A percentile compares a stretch with the other conserved stretches of the same genome.
These are phyloP conservation scores for Pluteus cervinus DNA, from an alignment of 768 basidiomycete species.

Conservation along the genomic window DNA sequence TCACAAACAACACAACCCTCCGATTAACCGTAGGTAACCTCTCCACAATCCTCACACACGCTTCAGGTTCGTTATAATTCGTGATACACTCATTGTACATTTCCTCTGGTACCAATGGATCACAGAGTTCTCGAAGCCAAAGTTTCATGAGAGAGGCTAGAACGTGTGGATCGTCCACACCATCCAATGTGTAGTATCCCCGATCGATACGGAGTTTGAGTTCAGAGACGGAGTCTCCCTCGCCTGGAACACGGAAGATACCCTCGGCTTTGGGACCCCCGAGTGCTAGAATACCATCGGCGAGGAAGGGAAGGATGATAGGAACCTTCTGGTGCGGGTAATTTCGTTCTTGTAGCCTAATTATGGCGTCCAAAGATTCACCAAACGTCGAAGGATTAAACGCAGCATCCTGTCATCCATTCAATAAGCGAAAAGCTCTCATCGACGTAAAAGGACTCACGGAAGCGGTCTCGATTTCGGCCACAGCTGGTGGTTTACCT, in stretches of 20 bases:
- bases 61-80: slow-evolving; percentile 56
- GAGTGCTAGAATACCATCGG: slow-evolving; percentile 84
- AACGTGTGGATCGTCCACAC: slow-evolving; percentile 86
- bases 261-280: slow-evolving; percentile 84
- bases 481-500: slow-evolving; percentile 73
- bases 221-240: slow-evolving; percentile 81
- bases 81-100: slow-evolving; percentile 88
- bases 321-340: slow-evolving; percentile 84
- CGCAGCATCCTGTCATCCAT: slow-evolving; percentile 66
- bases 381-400: slow-evolving; percentile 95
- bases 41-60: slow-evolving; percentile 69
- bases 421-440: slow-evolving; percentile 9
- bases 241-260: slow-evolving; percentile 91
- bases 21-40: slow-evolving; percentile 82
- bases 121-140: slow-evolving; percentile 88
- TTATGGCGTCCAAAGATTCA: slow-evolving; percentile 80
- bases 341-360: slow-evolving; percentile 77
- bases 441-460: slow-evolving; percentile 30
- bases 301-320: slow-evolving; percentile 90
- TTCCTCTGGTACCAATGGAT: slow-evolving; percentile 88
- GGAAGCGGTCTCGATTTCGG: slow-evolving; percentile 90
- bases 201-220: slow-evolving; percentile 87
- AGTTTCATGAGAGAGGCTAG: slow-evolving; percentile 87
- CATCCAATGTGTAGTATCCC: slow-evolving; percentile 86
- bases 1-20: slow-evolving; percentile 78